Evolutionary conservation across 352 stramenopile genomes (phyloP).

Genomic region (Pythium utonaiense): DNA sequence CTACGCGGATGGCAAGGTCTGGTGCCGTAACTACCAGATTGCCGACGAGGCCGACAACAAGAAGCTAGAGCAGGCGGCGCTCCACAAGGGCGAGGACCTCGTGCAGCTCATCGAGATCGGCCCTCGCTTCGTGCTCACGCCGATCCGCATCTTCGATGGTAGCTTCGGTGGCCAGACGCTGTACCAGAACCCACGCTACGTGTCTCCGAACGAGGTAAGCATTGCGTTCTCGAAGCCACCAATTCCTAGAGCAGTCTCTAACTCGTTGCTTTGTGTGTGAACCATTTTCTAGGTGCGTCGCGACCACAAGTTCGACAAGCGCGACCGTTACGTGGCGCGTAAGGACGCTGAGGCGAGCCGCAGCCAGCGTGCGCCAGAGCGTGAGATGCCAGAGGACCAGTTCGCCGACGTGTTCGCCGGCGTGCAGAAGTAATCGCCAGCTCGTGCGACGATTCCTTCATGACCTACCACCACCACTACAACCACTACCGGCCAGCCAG

Average conservation of each 20-base stretch:
- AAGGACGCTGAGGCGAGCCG: constrained; percentile 85
- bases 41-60: constrained; percentile 88
- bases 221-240: background rate
- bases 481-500: background rate
- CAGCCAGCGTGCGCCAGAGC: constrained; percentile 64
- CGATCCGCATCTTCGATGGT: constrained; percentile 98
- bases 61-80: constrained; percentile 84
- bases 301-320: constrained; percentile 91
- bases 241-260: background rate
- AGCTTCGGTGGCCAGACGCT: constrained; percentile 98
- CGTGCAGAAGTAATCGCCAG: constrained; percentile 18
- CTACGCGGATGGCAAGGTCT: constrained; percentile 93
- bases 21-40: constrained; percentile 98
- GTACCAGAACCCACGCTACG: constrained; percentile 97
- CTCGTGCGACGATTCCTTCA: background rate
- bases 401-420: constrained; percentile 85
- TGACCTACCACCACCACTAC: background rate
- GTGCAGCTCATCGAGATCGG: constrained; percentile 99
- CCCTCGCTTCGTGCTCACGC: constrained; percentile 97
- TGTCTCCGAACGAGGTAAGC: constrained; percentile 94
- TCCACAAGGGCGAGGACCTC: constrained; percentile 84
- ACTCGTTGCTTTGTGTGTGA: background rate
- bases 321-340: constrained; percentile 89
- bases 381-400: constrained; percentile 71
- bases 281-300: constrained; percentile 39